Evolutionary conservation across 306 rosid genomes (phyloP).

Genomic region (Hippophae gyantsensis): DNA sequence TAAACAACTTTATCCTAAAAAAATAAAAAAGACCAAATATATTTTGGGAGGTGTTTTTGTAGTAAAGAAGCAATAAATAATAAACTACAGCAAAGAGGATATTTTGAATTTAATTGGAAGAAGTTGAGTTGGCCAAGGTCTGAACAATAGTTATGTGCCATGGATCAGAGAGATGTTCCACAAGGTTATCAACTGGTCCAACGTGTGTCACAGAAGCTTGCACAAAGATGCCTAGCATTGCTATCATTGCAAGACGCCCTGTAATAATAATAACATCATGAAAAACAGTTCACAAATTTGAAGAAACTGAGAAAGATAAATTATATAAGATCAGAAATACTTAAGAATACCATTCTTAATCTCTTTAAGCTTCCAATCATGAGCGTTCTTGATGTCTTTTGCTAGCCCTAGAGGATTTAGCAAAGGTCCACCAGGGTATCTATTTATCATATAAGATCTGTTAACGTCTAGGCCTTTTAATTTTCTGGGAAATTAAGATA

Average conservation of each 20-base stretch:
- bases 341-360: constrained; percentile 61
- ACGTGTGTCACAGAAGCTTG: constrained; percentile 85
- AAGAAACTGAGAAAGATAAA: too few relatives aligned
- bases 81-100: not conserved
- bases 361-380: constrained; percentile 81
- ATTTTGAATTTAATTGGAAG: constrained; percentile 18
- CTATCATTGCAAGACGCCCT: constrained; percentile 89
- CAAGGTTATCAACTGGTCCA: constrained; percentile 90
- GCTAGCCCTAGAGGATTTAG: constrained; percentile 82
- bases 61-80: too few relatives aligned
- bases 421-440: constrained; percentile 82
- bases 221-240: constrained; percentile 78
- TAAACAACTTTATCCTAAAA: too few relatives aligned
- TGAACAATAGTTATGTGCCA: constrained; percentile 87
- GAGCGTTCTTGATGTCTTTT: constrained; percentile 68
- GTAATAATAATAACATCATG: not conserved
- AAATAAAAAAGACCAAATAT: too few relatives aligned
- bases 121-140: constrained; percentile 42
- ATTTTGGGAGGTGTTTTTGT: too few relatives aligned
- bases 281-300: not conserved
- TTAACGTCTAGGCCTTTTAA: not conserved
- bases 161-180: constrained; percentile 84
- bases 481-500: not conserved
- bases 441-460: constrained; percentile 13
- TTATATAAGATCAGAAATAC: not conserved